Evolutionary conservation across 2,329 filamentous ascomycete genomes (phyloP), one percentile per base, ranked within the genome.

Genomic region (Penicillium concentricum): DNA sequence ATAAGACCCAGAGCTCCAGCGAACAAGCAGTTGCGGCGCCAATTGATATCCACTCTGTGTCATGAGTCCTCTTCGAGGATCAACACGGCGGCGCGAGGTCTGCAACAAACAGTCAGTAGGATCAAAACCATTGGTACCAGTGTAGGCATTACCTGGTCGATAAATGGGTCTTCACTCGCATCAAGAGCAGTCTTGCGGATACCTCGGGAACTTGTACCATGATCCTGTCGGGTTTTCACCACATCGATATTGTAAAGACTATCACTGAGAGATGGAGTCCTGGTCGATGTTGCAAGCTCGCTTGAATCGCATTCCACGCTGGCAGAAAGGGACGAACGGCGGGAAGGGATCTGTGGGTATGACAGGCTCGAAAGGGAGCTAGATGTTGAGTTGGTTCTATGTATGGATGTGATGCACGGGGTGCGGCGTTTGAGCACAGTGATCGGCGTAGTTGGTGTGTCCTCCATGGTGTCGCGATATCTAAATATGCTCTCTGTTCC

Each of bases 381-480:
- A 28, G 46, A 50, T 22, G 24, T 22, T 8, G 58, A 56, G 30
- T 41, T 52, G 37, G 39, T 26, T 20, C 30, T 45, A 18, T 35
- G 20, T 61, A 43, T 57, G 22, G 32, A 10, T 28, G 16, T 24
- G 22, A 51, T 53, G 51, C 24, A 58, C 26, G 47, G 48, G 44
- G 50, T 16, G 16, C 42, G 42, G 37, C 26, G n/a, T 66, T 83
- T 85, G 64, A 78, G 67, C 64, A 85, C 81, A 39, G 79, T 78
- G 34, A 84, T 67, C 12, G 83, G 83, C 32, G 74, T 74, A 18
- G 81, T 78, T 54, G 63, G 39, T 13, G 43, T 64, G 39, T 67
- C 54, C 49, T 70, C 66, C 60, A 73, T 70, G 41, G 26, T 38
- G 13, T 50, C 26, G 48, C 18, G 12, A 48, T 56, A 57, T n/a